Evolutionary conservation across 2,329 filamentous ascomycete species (phyloP).

Genomic region (Pseudohalonectria lignicola): DNA sequence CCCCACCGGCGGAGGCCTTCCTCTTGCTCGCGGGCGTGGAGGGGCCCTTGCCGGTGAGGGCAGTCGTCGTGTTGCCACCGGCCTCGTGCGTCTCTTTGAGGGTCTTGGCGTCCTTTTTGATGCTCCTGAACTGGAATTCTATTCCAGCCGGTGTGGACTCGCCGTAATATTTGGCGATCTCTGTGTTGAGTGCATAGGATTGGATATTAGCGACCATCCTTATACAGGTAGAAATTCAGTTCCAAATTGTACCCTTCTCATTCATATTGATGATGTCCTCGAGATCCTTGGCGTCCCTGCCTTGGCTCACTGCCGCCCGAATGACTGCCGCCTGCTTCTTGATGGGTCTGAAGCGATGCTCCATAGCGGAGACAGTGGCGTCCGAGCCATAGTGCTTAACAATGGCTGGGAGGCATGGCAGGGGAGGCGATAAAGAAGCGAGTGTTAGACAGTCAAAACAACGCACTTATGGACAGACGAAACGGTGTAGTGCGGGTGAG

Average conservation of each 20-base stretch:
- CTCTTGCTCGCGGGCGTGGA: slow-evolving; percentile 13
- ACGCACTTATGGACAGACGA: too few relatives aligned
- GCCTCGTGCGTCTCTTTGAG: slow-evolving; percentile 31
- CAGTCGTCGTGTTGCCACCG: slow-evolving; percentile 31
- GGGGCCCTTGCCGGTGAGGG: slow-evolving; percentile 11
- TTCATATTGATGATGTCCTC: slow-evolving; percentile 26
- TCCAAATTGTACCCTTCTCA: slow-evolving; percentile 26
- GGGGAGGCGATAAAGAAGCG: too few relatives aligned
- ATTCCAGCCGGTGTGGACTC: slow-evolving; percentile 46
- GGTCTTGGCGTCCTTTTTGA: slow-evolving; percentile 40
- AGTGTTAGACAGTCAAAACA: too few relatives aligned
- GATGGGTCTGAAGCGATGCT: slow-evolving; percentile 40
- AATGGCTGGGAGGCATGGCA: slow-evolving; percentile 26
- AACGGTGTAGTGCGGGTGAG: too few relatives aligned
- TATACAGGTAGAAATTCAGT: too few relatives aligned
- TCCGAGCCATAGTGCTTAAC: slow-evolving; percentile 36
- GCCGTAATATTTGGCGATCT: slow-evolving; percentile 49
- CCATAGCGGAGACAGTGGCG: slow-evolving; percentile 31
- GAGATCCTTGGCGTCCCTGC: slow-evolving; percentile 31
- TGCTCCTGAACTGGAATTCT: slow-evolving; percentile 47
- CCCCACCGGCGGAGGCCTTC: not conserved
- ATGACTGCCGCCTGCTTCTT: slow-evolving; percentile 29
- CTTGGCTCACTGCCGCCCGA: slow-evolving; percentile 19
- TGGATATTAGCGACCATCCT: too few relatives aligned
- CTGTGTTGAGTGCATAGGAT: too few relatives aligned